A percentile compares a stretch with the other conserved stretches of the same genome.
Conservation (phyloP, 2,329 filamentous ascomycete genomes). For the Aureobasidium namibiae region DNA sequence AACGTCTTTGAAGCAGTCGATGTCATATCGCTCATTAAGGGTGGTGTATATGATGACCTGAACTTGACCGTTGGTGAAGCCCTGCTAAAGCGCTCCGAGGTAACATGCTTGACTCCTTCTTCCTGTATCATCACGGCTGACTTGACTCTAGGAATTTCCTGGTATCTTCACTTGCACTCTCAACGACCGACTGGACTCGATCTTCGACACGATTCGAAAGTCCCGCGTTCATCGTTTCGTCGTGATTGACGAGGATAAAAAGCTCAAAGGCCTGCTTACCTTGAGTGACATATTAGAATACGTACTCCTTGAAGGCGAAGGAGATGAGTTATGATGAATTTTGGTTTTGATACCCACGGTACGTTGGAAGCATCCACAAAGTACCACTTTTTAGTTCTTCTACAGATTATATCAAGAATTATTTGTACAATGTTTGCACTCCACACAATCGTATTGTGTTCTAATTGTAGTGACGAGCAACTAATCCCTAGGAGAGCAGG, state of each 20-base stretch:
- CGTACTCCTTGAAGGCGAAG: slow-evolving; percentile 64
- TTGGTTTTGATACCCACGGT: slow-evolving; percentile 11
- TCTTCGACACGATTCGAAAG: slow-evolving; percentile 94
- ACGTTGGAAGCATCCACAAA: slow-evolving; percentile 7
- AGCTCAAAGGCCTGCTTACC: slow-evolving; percentile 81
- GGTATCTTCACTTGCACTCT: slow-evolving; percentile 95
- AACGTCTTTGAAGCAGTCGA: slow-evolving; percentile 98
- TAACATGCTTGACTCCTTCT: slow-evolving; percentile 28
- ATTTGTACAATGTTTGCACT: background rate
- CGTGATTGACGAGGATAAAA: slow-evolving; percentile 82
- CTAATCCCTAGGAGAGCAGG: background rate
- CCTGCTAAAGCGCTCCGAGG: slow-evolving; percentile 72
- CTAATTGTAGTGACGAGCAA: background rate
- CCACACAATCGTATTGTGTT: background rate
- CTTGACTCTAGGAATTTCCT: slow-evolving; percentile 63
- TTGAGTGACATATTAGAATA: slow-evolving; percentile 96
- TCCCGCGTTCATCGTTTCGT: slow-evolving; percentile 89
- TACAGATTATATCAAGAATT: background rate
- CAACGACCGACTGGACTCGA: slow-evolving; percentile 85
- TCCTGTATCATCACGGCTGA: slow-evolving; percentile 16
- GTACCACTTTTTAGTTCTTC: slow-evolving; percentile 4
- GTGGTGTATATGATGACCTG: slow-evolving; percentile 84
- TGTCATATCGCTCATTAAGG: slow-evolving; percentile 92
- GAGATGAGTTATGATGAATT: slow-evolving; percentile 13
- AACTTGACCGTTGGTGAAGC: slow-evolving; percentile 81